Evolutionary conservation across 2,329 filamentous ascomycete genomes (phyloP).

Genomic region (Fusarium duplospermum): DNA sequence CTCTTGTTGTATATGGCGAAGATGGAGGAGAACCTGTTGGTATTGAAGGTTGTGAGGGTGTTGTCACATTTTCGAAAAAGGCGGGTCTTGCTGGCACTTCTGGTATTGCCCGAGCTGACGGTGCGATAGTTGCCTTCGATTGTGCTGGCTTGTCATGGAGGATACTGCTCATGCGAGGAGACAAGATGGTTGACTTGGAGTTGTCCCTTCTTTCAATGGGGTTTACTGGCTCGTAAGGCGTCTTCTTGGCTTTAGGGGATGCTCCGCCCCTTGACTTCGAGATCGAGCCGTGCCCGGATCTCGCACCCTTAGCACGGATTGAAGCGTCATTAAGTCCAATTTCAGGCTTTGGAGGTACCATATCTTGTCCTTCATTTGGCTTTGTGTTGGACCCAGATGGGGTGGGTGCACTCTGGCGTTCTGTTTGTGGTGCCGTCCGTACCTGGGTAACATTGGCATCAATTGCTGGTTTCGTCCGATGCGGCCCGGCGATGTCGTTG

Average conservation of each 20-base stretch:
- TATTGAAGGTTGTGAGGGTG: slow-evolving; percentile 33
- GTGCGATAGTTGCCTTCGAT: slow-evolving; percentile 43
- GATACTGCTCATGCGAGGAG: slow-evolving; percentile 45
- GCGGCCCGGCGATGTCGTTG: slow-evolving; percentile 16
- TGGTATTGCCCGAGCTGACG: slow-evolving; percentile 46
- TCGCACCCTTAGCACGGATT: slow-evolving; percentile 8
- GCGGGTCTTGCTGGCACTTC: slow-evolving; percentile 51
- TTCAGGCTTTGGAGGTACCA: neutral
- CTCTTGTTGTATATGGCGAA: neutral
- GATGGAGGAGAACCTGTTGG: neutral
- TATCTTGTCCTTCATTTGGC: neutral
- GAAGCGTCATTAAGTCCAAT: slow-evolving; percentile 6
- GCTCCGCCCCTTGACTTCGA: slow-evolving; percentile 21
- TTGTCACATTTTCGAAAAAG: slow-evolving; percentile 54
- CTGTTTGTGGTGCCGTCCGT: neutral
- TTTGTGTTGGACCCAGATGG: neutral
- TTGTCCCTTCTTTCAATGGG: slow-evolving; percentile 45
- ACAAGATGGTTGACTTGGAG: slow-evolving; percentile 44
- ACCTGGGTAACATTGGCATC: slow-evolving; percentile 2
- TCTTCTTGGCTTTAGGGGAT: slow-evolving; percentile 45
- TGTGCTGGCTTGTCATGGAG: slow-evolving; percentile 52
- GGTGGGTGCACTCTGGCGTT: neutral
- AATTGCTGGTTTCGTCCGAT: neutral
- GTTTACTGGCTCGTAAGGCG: slow-evolving; percentile 48
- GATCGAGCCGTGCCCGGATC: slow-evolving; percentile 17